Evolutionary conservation across 1,139 yeast genomes (phyloP), one percentile per base, ranked within the genome.

Genomic region (Suhomyces taliae): DNA sequence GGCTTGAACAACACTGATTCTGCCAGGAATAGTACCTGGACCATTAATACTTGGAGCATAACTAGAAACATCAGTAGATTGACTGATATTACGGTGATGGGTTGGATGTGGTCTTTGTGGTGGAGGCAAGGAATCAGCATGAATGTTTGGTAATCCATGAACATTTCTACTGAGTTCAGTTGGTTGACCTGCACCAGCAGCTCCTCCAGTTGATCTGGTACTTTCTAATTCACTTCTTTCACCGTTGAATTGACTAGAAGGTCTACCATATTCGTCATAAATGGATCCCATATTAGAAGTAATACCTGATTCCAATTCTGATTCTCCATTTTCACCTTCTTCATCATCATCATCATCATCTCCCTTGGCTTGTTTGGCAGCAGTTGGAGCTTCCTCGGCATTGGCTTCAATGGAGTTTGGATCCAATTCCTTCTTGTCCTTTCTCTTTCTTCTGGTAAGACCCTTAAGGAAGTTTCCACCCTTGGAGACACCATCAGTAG

Each of bases 1-100:
- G 2, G 77, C 75, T 2, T 76, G 67, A 27, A 80, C 60, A 43
- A 85, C 65, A 4, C 76, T 76, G 40, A 84, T 58, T 51, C 82
- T 68, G 36, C 90, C 90, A 7, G 83, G 79, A 47, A 73, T 61
- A 3, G 78, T 66, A 33, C 69, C 68, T 27, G 58, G 44, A 19
- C 59, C 55, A 40, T 69, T 59, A 47, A 67, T 56, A 51, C 76
- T 66, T 15, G 71, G 67, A 15, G 74, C 74, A 59, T 75, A 72
- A 52, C 71, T 65, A 39, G 65, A 55, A 14, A 24, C 50, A 43
- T 69, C 72, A 8, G 72, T 65, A 24, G 58, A 54, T 34, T 49
- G 57, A 51, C 74, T 67, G 9, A 53, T 50, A 32, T 55, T 57
- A 49, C 76, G 61, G 29, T 53, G 55, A 45, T 72, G 72, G 49